Evolutionary conservation across 1,284 basidiomycete species (phyloP).

Genomic region (Ustilago sp.): DNA sequence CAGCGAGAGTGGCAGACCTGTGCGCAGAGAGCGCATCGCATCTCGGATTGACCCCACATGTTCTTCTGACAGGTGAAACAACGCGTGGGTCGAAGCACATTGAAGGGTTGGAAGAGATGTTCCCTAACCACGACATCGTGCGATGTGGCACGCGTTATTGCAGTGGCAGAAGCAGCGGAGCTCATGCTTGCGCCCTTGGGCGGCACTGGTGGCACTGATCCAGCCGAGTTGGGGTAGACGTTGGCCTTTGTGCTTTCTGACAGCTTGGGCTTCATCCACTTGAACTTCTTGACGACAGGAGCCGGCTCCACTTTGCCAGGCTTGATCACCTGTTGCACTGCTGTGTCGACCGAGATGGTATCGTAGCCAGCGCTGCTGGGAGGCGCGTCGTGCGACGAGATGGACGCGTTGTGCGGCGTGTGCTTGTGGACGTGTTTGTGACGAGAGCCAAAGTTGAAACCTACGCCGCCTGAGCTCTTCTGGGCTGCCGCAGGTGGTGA

Average conservation of each 20-base stretch:
- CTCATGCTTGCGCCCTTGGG: conserved; percentile 29
- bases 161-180: background rate
- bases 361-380: conserved; percentile 42
- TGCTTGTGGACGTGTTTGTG: conserved; percentile 42
- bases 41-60: conserved; percentile 93
- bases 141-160: conserved; percentile 42
- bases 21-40: conserved; percentile 77
- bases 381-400: conserved; percentile 47
- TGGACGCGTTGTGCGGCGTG: conserved; percentile 41
- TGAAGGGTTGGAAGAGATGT: conserved; percentile 91
- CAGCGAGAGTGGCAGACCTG: conserved; percentile 62
- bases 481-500: conserved; percentile 1
- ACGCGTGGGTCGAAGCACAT: conserved; percentile 85
- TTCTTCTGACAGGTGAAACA: conserved; percentile 98
- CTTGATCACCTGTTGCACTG: conserved; percentile 70
- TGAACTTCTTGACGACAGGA: conserved; percentile 72
- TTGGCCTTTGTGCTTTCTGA: conserved; percentile 46
- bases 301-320: conserved; percentile 70
- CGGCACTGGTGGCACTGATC: conserved; percentile 40
- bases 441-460: conserved; percentile 55
- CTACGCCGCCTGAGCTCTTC: conserved; percentile 24
- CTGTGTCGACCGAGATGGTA: conserved; percentile 62
- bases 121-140: conserved; percentile 69
- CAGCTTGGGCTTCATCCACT: conserved; percentile 72
- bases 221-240: background rate